Conservation (phyloP, 805 yeast genomes). For the Lachancea meyersii region DNA sequence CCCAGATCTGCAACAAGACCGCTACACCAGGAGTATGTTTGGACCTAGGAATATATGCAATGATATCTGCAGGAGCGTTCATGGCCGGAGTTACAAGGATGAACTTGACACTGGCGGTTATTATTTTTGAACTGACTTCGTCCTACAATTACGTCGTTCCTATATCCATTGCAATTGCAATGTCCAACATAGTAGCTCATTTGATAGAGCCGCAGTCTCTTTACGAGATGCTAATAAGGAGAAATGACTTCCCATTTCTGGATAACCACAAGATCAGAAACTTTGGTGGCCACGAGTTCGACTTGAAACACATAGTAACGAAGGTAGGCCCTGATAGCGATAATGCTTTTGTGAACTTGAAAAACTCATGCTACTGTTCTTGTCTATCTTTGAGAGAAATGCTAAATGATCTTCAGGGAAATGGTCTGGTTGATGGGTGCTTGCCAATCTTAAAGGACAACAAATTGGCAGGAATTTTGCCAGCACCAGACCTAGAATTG, state of each 20-base stretch:
- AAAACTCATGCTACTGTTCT: slow-evolving; percentile 34
- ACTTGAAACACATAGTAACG: slow-evolving; percentile 38
- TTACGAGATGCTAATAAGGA: slow-evolving; percentile 42
- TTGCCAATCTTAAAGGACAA: slow-evolving; percentile 39
- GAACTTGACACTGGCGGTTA: slow-evolving; percentile 48
- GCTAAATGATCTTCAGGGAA: slow-evolving; percentile 35
- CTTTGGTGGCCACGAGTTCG: slow-evolving; percentile 30
- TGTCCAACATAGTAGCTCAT: slow-evolving; percentile 52
- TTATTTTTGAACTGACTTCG: slow-evolving; percentile 49
- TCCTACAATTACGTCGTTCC: slow-evolving; percentile 53
- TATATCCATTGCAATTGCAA: slow-evolving; percentile 48
- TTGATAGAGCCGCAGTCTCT: slow-evolving; percentile 45
- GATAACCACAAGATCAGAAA: slow-evolving; percentile 37
- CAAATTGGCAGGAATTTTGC: slow-evolving; percentile 41
- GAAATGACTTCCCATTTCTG: slow-evolving; percentile 50
- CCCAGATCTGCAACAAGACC: slow-evolving; percentile 15
- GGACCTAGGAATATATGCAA: slow-evolving; percentile 46
- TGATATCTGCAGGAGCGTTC: slow-evolving; percentile 51
- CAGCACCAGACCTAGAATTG: slow-evolving; percentile 46
- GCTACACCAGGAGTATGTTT: slow-evolving; percentile 30
- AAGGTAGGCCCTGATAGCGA: slow-evolving; percentile 11
- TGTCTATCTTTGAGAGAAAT: slow-evolving; percentile 32
- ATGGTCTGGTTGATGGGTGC: slow-evolving; percentile 47
- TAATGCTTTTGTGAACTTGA: slow-evolving; percentile 34
- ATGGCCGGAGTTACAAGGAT: slow-evolving; percentile 54